phyloP scores from a whole-genome alignment of 2,329 filamentous ascomycete genomes.

The Calonectria hawksworthii region DNA sequence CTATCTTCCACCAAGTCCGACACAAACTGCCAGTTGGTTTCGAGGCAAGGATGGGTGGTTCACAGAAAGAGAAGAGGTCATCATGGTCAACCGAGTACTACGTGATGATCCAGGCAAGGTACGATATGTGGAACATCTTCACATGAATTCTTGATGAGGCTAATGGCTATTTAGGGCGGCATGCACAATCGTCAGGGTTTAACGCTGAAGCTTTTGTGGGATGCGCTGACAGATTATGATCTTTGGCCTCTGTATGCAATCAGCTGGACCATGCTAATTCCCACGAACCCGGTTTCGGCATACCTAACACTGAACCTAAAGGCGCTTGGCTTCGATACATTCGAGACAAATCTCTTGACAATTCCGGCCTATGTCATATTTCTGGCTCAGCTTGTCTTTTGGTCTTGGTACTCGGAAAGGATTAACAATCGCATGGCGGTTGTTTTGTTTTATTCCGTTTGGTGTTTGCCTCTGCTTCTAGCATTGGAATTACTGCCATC shows the following conservation, averaged over 20 bases:
- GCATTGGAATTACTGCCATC: conserved; percentile 55
- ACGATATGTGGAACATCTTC: fast-evolving
- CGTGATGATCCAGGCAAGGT: conserved; percentile 68
- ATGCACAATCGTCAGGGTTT: conserved; percentile 72
- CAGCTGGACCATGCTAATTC: conserved; percentile 45
- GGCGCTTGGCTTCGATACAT: conserved; percentile 63
- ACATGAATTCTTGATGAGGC: background rate
- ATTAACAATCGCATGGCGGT: conserved; percentile 56
- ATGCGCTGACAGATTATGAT: conserved; percentile 67
- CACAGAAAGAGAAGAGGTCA: conserved; percentile 65
- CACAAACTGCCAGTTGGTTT: conserved; percentile 67
- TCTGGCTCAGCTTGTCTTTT: conserved; percentile 56
- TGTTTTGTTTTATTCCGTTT: conserved; percentile 62
- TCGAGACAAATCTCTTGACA: conserved; percentile 69
- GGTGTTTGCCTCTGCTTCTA: conserved; percentile 67
- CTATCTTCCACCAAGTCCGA: conserved; percentile 40
- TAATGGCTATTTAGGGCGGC: conserved; percentile 55
- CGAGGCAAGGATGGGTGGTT: conserved; percentile 68
- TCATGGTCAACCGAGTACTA: conserved; percentile 67
- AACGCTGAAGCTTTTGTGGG: conserved; percentile 61
- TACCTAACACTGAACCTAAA: conserved; percentile 67
- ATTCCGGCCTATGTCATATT: conserved; percentile 62
- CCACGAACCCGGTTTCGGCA: conserved; percentile 38
- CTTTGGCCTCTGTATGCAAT: conserved; percentile 53
- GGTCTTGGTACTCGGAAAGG: conserved; percentile 61